A percentile compares a stretch with the other conserved stretches of the same genome.
Evolutionary conservation across 345 rosid genomes (phyloP).

Genomic region (Lumnitzera racemosa): DNA sequence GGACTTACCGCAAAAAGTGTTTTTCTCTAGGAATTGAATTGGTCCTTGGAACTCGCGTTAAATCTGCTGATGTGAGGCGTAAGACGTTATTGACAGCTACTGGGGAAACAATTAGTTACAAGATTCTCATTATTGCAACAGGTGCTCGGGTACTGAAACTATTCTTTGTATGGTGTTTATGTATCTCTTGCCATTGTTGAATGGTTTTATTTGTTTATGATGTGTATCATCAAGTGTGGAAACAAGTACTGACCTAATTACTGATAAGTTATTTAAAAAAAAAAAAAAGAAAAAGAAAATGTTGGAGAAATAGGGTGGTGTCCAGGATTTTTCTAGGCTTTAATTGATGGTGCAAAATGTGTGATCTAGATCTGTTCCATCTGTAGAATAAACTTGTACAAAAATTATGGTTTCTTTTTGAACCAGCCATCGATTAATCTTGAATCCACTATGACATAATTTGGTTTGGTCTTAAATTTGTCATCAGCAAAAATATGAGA

Average conservation of each 20-base stretch:
- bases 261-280: too few relatives aligned
- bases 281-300: too few relatives aligned
- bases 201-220: background rate
- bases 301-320: too few relatives aligned
- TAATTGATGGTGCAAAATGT: too few relatives aligned
- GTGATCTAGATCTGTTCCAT: too few relatives aligned
- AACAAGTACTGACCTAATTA: background rate
- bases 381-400: too few relatives aligned
- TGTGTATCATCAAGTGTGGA: background rate
- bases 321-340: too few relatives aligned
- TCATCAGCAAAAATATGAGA: too few relatives aligned
- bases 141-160: slow-evolving; percentile 93
- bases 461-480: background rate
- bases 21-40: slow-evolving; percentile 67
- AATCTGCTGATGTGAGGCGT: slow-evolving; percentile 84
- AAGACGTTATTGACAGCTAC: slow-evolving; percentile 77
- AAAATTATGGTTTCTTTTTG: too few relatives aligned
- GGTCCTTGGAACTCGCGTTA: slow-evolving; percentile 87
- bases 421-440: too few relatives aligned
- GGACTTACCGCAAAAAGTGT: background rate
- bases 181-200: background rate
- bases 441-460: background rate
- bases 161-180: slow-evolving; percentile 15
- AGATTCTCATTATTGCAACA: slow-evolving; percentile 81
- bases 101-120: slow-evolving; percentile 93